Base-by-base conservation (phyloP, 1,139 yeast species). In the Hansenula lynferdii region DNA sequence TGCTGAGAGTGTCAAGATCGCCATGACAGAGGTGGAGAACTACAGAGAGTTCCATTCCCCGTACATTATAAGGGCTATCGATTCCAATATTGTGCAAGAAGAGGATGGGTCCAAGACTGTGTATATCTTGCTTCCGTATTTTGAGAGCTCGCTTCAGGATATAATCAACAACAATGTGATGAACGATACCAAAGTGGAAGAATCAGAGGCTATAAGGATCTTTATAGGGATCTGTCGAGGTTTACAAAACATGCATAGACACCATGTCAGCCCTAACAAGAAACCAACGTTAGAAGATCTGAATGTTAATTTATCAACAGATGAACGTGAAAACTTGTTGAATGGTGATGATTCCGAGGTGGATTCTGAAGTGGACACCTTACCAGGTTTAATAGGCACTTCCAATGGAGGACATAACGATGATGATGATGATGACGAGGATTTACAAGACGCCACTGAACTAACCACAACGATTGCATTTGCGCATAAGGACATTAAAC, bases 401-500 rank as follows among this genome's bases (percentile, higher is more conserved):
- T 22, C 26, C 6, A 35, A 19, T 16, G 25, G 23, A 5, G 26
- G 26, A 12, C 8, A 24, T 24, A 10, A 20, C 14, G 34, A 26
- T 21, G 31, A 35, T 23, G 30, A 34, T 24, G 29, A 24, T 46
- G 29, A 22, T 8, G 42, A 35, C 25, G 43, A 38, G 18, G 43
- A 25, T 8, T 12, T 21, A 3, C 9, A 12, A 3, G 31, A 49
- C 19, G 62, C 64, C 3, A 70, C 81, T 3, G 85, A 80, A 42
- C 54, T 83, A 43, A 72, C 70, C 34, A 84, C 79, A 42, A 62
- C 76, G 30, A 68, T 73, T 3, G 85, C 95, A 1, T 87, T 74
- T 58, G 95, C 95, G 0, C 97, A 89, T 58, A 67, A 89, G 43
- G 96, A 89, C 57, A 63, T 90, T 40, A 89, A 87, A 53, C 97